Evolutionary conservation across 148 eudicot species (phyloP).

Genomic region (Selenicereus undatus): DNA sequence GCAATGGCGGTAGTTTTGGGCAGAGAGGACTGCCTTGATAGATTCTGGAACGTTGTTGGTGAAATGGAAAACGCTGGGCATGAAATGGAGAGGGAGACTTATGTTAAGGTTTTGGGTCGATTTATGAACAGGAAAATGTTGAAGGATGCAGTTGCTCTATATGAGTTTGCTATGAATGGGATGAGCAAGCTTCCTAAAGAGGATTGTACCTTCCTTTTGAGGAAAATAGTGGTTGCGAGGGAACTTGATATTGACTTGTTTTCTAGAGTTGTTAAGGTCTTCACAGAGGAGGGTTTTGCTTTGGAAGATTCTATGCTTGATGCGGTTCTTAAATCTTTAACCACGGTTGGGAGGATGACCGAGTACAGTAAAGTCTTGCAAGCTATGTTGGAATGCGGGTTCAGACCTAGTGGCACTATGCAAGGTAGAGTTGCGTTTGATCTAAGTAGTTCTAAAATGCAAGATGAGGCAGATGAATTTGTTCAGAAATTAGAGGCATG

Average conservation of each 20-base stretch:
- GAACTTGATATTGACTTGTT: slow-evolving; percentile 65
- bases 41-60: slow-evolving; percentile 61
- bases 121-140: slow-evolving; percentile 53
- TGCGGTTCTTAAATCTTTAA: slow-evolving; percentile 64
- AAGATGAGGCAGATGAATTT: slow-evolving; percentile 51
- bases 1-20: slow-evolving; percentile 48
- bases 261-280: slow-evolving; percentile 42
- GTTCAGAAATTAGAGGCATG: slow-evolving; percentile 38
- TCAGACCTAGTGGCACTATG: slow-evolving; percentile 38
- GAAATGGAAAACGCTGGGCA: slow-evolving; percentile 61
- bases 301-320: slow-evolving; percentile 42
- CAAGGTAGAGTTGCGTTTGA: slow-evolving; percentile 53
- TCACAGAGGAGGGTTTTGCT: slow-evolving; percentile 43
- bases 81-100: slow-evolving; percentile 47
- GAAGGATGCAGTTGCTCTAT: slow-evolving; percentile 67
- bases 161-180: slow-evolving; percentile 54
- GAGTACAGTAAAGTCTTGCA: slow-evolving; percentile 61
- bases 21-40: slow-evolving; percentile 54
- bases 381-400: slow-evolving; percentile 58
- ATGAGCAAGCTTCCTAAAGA: slow-evolving; percentile 48
- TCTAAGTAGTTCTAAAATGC: slow-evolving; percentile 45
- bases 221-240: slow-evolving; percentile 52
- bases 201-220: slow-evolving; percentile 60
- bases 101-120: slow-evolving; percentile 36
- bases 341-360: slow-evolving; percentile 61